These are phyloP conservation scores for Brassica nigra DNA, from an alignment of 345 rosid genomes.

Conservation along the genomic window DNA sequence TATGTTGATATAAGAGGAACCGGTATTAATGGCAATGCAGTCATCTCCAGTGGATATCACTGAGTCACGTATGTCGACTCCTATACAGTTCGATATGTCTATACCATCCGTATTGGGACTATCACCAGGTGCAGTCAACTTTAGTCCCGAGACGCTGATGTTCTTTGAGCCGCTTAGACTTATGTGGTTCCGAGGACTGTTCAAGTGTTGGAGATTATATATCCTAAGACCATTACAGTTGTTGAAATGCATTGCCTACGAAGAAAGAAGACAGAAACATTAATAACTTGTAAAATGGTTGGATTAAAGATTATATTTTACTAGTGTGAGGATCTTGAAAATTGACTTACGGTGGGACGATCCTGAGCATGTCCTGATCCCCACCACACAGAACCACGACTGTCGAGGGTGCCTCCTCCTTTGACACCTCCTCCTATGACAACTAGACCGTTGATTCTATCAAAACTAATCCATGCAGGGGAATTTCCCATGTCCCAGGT, in stretches of 20 bases:
- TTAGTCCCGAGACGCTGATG: conserved; percentile 44
- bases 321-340: neutral
- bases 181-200: conserved; percentile 56
- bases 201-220: conserved; percentile 38
- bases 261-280: neutral
- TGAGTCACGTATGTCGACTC: conserved; percentile 44
- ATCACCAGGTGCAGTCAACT: conserved; percentile 49
- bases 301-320: neutral
- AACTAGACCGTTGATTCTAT: conserved; percentile 37
- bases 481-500: conserved; percentile 27
- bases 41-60: conserved; percentile 60
- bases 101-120: conserved; percentile 83
- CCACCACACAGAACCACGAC: conserved; percentile 68
- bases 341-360: conserved; percentile 32
- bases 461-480: conserved; percentile 48
- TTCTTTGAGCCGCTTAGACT: conserved; percentile 29
- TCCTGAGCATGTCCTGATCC: neutral
- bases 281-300: neutral
- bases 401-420: conserved; percentile 58
- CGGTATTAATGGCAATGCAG: conserved; percentile 56
- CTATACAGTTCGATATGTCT: conserved; percentile 44
- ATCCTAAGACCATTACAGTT: conserved; percentile 43
- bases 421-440: conserved; percentile 50
- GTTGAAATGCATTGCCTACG: conserved; percentile 45
- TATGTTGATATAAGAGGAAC: conserved; percentile 41